These are phyloP conservation scores for Flaveria ramosissima DNA, from an alignment of 129 eudicot genomes.

Conservation along the genomic window DNA sequence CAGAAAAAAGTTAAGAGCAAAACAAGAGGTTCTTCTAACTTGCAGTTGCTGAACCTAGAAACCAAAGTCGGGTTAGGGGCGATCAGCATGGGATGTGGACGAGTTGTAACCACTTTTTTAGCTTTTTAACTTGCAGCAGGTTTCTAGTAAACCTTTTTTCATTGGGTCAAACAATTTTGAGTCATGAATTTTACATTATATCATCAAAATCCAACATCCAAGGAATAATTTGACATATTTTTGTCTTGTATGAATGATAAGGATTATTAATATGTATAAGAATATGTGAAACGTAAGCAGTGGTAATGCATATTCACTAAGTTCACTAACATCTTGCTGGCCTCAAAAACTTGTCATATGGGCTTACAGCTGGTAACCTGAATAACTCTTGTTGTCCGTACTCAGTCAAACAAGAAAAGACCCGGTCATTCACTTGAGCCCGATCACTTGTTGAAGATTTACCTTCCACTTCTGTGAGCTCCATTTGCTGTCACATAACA, in stretches of 20 bases:
- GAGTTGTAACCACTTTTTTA: too few species aligned
- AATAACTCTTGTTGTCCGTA: slow-evolving; percentile 52
- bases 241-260: background rate
- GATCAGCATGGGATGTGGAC: too few species aligned
- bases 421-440: slow-evolving; percentile 21
- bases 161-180: background rate
- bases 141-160: background rate
- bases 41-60: too few species aligned
- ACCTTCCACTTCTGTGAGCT: slow-evolving; percentile 28
- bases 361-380: slow-evolving; percentile 71
- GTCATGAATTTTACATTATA: background rate
- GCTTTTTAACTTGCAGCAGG: background rate
- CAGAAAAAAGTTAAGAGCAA: too few species aligned
- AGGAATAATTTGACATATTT: background rate
- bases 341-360: slow-evolving; percentile 73
- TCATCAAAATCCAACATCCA: background rate
- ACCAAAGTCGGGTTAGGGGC: too few species aligned
- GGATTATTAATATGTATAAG: slow-evolving; percentile 8
- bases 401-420: slow-evolving; percentile 38
- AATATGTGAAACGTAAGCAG: slow-evolving; percentile 6
- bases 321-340: slow-evolving; percentile 57
- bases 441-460: slow-evolving; percentile 26
- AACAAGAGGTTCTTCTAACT: too few species aligned
- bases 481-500: slow-evolving; percentile 27
- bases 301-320: slow-evolving; percentile 30